A percentile compares a stretch with the other conserved stretches of the same genome.
These are phyloP conservation scores for Lentinula novae-zelandiae DNA, from an alignment of 1,284 basidiomycete species.

Conservation along the genomic window DNA sequence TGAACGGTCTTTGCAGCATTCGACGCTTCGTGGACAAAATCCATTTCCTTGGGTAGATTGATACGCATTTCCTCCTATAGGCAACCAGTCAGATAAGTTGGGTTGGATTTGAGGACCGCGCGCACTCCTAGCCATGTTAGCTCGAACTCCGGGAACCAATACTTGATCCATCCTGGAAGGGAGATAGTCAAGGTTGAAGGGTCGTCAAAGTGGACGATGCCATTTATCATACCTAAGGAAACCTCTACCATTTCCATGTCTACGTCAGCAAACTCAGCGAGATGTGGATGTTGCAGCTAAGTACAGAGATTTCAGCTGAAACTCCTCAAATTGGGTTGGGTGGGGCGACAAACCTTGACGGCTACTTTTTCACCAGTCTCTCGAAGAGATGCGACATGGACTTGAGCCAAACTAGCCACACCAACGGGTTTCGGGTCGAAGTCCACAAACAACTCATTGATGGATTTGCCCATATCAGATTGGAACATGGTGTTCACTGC, in stretches of 20 bases:
- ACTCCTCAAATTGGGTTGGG: neutral
- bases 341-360: constrained; percentile 62
- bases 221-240: constrained; percentile 47
- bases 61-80: constrained; percentile 82
- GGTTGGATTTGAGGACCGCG: neutral
- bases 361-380: constrained; percentile 79
- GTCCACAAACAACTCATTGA: constrained; percentile 71
- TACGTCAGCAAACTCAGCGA: constrained; percentile 88
- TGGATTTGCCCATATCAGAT: constrained; percentile 64
- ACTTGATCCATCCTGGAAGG: constrained; percentile 53
- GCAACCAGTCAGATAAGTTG: constrained; percentile 4
- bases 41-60: constrained; percentile 94
- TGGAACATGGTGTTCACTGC: constrained; percentile 69
- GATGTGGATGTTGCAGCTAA: constrained; percentile 89
- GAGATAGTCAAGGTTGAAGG: constrained; percentile 14
- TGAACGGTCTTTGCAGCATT: constrained; percentile 74
- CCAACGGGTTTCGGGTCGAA: constrained; percentile 93
- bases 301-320: neutral
- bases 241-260: constrained; percentile 88
- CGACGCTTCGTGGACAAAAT: constrained; percentile 86
- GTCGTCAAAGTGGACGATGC: neutral
- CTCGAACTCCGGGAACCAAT: constrained; percentile 87
- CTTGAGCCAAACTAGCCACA: constrained; percentile 93
- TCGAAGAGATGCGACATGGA: constrained; percentile 81
- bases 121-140: constrained; percentile 84